phyloP scores from a whole-genome alignment of 2,329 filamentous ascomycete species.

The Aspergillus flavus region DNA sequence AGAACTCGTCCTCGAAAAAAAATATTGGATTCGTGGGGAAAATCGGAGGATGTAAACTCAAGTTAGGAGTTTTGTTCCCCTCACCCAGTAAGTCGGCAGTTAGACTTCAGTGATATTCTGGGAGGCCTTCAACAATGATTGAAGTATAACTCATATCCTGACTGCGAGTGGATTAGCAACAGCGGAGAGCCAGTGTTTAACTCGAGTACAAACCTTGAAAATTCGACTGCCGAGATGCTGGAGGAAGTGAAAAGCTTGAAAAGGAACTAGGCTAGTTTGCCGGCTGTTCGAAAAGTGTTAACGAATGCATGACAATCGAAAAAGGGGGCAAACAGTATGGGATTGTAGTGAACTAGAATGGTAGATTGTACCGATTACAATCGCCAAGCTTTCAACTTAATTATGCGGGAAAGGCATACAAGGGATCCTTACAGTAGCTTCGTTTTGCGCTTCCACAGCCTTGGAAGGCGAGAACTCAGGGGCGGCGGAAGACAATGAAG shows the following conservation, averaged over 20 bases:
- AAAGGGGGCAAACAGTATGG: slow-evolving; percentile 24
- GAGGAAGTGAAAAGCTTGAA: slow-evolving; percentile 30
- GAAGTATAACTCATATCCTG: slow-evolving; percentile 7
- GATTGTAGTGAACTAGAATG: not conserved
- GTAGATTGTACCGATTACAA: slow-evolving; percentile 28
- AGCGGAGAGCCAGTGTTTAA: slow-evolving; percentile 3
- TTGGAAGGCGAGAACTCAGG: slow-evolving; percentile 61
- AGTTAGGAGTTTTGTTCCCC: slow-evolving; percentile 46
- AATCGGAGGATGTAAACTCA: slow-evolving; percentile 43
- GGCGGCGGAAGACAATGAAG: slow-evolving; percentile 63
- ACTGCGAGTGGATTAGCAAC: slow-evolving; percentile 10
- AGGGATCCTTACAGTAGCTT: slow-evolving; percentile 41
- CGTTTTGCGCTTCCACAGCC: slow-evolving; percentile 31
- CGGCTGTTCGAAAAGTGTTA: slow-evolving; percentile 54
- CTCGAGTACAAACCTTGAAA: slow-evolving; percentile 3
- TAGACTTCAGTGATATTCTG: slow-evolving; percentile 8
- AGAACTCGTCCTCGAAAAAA: slow-evolving; percentile 52
- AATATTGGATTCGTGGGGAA: slow-evolving; percentile 20
- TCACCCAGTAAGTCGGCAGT: slow-evolving; percentile 51
- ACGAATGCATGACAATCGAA: slow-evolving; percentile 59
- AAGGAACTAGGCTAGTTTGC: slow-evolving; percentile 40
- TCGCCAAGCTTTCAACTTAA: slow-evolving; percentile 57
- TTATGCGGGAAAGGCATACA: slow-evolving; percentile 30
- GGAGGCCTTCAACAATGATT: not conserved
- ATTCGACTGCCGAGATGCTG: slow-evolving; percentile 32